phyloP scores from a whole-genome alignment of 371 early-diverging fungal species.

The Saksenaea vasiformis region DNA sequence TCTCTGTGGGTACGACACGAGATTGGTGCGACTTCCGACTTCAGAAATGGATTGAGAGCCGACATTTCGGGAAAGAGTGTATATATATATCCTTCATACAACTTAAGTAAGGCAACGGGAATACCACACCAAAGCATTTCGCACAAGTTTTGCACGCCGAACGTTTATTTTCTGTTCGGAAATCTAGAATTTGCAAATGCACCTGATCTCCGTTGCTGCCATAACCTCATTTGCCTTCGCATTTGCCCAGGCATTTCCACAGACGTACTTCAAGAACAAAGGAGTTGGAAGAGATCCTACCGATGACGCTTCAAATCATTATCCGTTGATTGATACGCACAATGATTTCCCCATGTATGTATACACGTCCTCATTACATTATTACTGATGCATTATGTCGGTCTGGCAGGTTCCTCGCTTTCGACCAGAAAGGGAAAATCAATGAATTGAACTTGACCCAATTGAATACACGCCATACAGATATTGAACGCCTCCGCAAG shows the following conservation, averaged over 20 bases:
- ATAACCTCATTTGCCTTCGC: background rate
- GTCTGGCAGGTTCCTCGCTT: constrained; percentile 31
- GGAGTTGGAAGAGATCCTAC: constrained; percentile 26
- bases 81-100: too few relatives aligned
- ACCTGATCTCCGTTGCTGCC: background rate
- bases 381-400: background rate
- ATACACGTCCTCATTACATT: background rate
- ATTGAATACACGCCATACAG: constrained; percentile 46
- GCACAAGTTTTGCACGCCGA: too few relatives aligned
- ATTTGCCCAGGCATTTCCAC: background rate
- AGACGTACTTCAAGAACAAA: constrained; percentile 8
- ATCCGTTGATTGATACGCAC: constrained; percentile 47
- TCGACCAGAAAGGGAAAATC: constrained; percentile 36
- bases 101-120: too few relatives aligned
- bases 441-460: constrained; percentile 36
- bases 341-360: constrained; percentile 49
- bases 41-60: too few relatives aligned
- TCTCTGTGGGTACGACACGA: too few relatives aligned
- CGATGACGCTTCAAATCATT: constrained; percentile 23
- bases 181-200: background rate
- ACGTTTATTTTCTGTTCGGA: background rate
- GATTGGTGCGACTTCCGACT: too few relatives aligned
- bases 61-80: too few relatives aligned
- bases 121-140: too few relatives aligned
- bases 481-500: constrained; percentile 38